Conservation (phyloP, 2,329 filamentous ascomycete species). For the Aureobasidium sp. region DNA sequence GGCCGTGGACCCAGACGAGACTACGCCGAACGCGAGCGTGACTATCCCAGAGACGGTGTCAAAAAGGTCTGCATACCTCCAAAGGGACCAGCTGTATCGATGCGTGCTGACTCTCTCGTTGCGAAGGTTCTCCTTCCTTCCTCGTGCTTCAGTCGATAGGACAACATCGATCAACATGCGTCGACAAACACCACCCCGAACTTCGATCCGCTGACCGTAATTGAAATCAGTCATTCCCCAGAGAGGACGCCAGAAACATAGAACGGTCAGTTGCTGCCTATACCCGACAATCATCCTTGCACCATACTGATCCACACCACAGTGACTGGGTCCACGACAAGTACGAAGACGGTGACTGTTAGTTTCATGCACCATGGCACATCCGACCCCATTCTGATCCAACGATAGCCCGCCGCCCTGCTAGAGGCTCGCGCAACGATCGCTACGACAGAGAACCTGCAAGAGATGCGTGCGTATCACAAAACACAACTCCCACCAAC, state of each 20-base stretch:
- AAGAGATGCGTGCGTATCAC: slow-evolving; percentile 19
- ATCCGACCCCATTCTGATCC: slow-evolving; percentile 4
- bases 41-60: slow-evolving; percentile 70
- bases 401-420: slow-evolving; percentile 16
- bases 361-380: slow-evolving; percentile 15
- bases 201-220: slow-evolving; percentile 28
- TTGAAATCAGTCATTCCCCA: slow-evolving; percentile 26
- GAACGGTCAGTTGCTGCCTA: slow-evolving; percentile 51
- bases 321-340: slow-evolving; percentile 94
- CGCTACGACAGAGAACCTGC: slow-evolving; percentile 22
- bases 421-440: slow-evolving; percentile 14
- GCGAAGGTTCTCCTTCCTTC: slow-evolving; percentile 15
- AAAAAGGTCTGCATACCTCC: slow-evolving; percentile 60
- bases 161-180: slow-evolving; percentile 19
- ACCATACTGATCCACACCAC: slow-evolving; percentile 16
- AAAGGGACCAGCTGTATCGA: background rate
- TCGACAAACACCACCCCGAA: slow-evolving; percentile 5
- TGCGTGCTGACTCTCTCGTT: slow-evolving; percentile 10
- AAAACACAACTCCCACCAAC: background rate
- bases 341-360: slow-evolving; percentile 63
- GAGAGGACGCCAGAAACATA: slow-evolving; percentile 54
- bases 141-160: slow-evolving; percentile 20
- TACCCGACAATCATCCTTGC: background rate
- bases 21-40: slow-evolving; percentile 43
- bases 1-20: slow-evolving; percentile 18